Evolutionary conservation across 164 flowering plant genomes (phyloP), one percentile per base, ranked within the genome.

Genomic region (Kalanchoe fedtschenkoi): DNA sequence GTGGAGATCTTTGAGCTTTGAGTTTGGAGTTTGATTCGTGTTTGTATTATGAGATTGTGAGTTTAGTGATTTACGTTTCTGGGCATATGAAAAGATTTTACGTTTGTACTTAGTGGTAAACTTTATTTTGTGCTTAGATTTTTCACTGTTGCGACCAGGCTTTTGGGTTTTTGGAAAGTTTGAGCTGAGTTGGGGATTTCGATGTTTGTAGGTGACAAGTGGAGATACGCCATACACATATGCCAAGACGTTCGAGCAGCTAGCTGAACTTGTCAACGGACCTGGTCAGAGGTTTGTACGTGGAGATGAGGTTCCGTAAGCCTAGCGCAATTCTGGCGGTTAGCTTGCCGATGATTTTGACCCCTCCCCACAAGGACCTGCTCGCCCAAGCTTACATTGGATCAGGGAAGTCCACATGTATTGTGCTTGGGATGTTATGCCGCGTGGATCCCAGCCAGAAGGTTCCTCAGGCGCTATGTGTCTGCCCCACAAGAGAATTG

Each of bases 381-480:
- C 76, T 93, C 26, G 99, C 99, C 42, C 97, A 93, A 64, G 96
- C 99, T 16, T 96, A 88, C 60, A 90, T 90, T 74, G 99, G 99
- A 13, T 88, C 97, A 58, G 97, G 99, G 0, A 93, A 93, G 72
- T 88, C 99, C 0, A 93, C 97, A 14, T 93, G 99, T 65, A 90
- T 93, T 60, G 91, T 87, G 34, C 89, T 93, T 5, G 99, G 99
- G 14, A 93, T 93, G 99, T 66, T 93, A 75, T 82, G 88, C 67
- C 87, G 99, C 6, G 87, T 93, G 15, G 88, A 93, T 77, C 82
- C 88, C 0, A 80, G 77, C 0, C 19, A 70, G 8, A 66, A 65
- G 53, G 81, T 72, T 28, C 91, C 97, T 44, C 99, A 93, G 60
- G 97, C 99, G 1, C 84, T 93, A 16, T 93, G 99, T 66, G 82